Evolutionary conservation across 2,329 filamentous ascomycete genomes (phyloP).

Genomic region (Alternaria brassicae): DNA sequence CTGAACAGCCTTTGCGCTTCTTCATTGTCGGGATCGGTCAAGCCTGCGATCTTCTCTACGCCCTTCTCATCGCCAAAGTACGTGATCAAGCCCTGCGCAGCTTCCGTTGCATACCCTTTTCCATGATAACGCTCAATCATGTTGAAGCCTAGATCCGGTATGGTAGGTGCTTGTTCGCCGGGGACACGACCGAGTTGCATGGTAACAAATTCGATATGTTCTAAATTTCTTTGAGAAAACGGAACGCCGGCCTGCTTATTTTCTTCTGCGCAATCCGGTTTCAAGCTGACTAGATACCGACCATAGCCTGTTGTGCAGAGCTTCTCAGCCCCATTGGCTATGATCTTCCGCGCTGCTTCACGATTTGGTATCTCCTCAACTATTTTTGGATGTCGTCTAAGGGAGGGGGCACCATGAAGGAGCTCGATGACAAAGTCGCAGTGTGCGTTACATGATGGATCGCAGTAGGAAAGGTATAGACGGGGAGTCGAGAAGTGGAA

Average conservation of each 20-base stretch:
- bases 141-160: slow-evolving; percentile 30
- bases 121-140: slow-evolving; percentile 20
- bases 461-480: slow-evolving; percentile 27
- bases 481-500: slow-evolving; percentile 69
- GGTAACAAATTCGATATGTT: slow-evolving; percentile 25
- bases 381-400: not conserved
- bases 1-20: slow-evolving; percentile 19
- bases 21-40: slow-evolving; percentile 22
- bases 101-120: slow-evolving; percentile 29
- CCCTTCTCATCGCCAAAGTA: slow-evolving; percentile 13
- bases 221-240: slow-evolving; percentile 3
- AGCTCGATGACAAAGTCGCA: slow-evolving; percentile 20
- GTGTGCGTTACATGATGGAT: slow-evolving; percentile 23
- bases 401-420: slow-evolving; percentile 2
- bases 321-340: slow-evolving; percentile 12
- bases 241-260: not conserved
- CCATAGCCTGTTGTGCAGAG: slow-evolving; percentile 36
- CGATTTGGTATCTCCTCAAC: not conserved
- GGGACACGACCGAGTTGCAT: slow-evolving; percentile 28
- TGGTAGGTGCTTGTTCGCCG: slow-evolving; percentile 9
- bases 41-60: slow-evolving; percentile 10
- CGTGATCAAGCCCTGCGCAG: slow-evolving; percentile 5
- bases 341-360: slow-evolving; percentile 13
- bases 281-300: slow-evolving; percentile 33
- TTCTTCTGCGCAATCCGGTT: not conserved